Evolutionary conservation across 306 rosid genomes (phyloP).

Genomic region (Trifolium fragiferum): DNA sequence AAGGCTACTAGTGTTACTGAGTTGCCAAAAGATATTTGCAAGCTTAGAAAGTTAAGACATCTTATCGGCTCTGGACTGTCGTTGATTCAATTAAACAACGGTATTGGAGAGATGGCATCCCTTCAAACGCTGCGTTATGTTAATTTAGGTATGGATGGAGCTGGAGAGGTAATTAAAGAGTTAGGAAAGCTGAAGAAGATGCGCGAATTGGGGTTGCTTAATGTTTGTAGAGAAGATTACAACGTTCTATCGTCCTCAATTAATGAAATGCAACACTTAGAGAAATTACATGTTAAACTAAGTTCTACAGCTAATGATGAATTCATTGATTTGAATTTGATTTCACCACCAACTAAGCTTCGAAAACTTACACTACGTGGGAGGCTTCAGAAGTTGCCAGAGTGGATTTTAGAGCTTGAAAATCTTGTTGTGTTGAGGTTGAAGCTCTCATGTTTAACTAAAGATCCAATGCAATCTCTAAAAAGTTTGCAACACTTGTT

Average conservation of each 20-base stretch:
- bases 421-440: constrained; percentile 1
- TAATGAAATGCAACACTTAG: background rate
- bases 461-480: background rate
- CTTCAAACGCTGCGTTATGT: background rate
- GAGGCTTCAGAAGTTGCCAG: background rate
- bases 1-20: background rate
- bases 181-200: background rate
- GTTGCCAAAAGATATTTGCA: background rate
- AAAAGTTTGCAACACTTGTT: background rate
- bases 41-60: background rate
- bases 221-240: background rate
- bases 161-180: background rate
- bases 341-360: background rate
- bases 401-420: background rate
- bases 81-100: background rate
- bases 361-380: background rate
- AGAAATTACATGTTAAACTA: background rate
- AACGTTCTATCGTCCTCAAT: background rate
- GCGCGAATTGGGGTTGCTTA: background rate
- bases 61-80: background rate
- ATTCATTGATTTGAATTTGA: background rate
- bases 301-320: background rate
- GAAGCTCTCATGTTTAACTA: background rate
- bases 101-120: background rate
- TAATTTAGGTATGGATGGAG: background rate